phyloP scores from a whole-genome alignment of 2,329 filamentous ascomycete genomes.

The Claviceps paspali region DNA sequence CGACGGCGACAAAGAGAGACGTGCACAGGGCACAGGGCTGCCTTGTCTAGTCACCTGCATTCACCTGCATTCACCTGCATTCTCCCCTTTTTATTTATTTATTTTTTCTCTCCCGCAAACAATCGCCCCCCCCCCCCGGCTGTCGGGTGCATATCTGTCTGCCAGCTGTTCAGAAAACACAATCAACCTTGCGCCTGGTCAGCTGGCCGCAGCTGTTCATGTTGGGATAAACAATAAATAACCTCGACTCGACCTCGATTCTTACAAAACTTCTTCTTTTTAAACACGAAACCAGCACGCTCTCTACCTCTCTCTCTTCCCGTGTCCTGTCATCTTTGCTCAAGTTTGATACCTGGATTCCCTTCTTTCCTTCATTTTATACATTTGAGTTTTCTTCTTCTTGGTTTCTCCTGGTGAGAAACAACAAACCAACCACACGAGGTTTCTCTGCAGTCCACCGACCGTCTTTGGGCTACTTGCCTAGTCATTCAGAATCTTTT shows the following conservation, averaged over 20 bases:
- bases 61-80: no score
- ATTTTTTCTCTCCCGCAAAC: no score
- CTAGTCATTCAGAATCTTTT: no score
- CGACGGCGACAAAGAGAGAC: no score
- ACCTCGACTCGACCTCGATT: neutral
- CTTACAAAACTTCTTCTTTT: neutral
- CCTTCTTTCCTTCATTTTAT: neutral
- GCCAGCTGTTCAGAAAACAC: conserved; percentile 2
- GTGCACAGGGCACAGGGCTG: no score
- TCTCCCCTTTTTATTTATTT: neutral
- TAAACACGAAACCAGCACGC: neutral
- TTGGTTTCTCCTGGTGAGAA: conserved; percentile 4
- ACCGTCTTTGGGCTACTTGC: no score
- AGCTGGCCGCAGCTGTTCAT: conserved; percentile 2
- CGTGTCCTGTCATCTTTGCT: neutral
- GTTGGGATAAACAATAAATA: neutral
- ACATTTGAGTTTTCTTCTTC: neutral
- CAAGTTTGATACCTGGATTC: neutral
- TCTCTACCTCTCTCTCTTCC: neutral
- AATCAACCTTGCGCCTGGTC: neutral
- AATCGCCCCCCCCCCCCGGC: conserved; percentile 3
- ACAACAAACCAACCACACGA: neutral
- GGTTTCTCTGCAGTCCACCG: neutral
- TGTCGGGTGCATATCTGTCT: conserved; percentile 5
- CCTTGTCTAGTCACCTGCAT: no score